These are phyloP conservation scores for Ceraceosorus guamensis DNA, from an alignment of 1,284 basidiomycete species.

Conservation along the genomic window DNA sequence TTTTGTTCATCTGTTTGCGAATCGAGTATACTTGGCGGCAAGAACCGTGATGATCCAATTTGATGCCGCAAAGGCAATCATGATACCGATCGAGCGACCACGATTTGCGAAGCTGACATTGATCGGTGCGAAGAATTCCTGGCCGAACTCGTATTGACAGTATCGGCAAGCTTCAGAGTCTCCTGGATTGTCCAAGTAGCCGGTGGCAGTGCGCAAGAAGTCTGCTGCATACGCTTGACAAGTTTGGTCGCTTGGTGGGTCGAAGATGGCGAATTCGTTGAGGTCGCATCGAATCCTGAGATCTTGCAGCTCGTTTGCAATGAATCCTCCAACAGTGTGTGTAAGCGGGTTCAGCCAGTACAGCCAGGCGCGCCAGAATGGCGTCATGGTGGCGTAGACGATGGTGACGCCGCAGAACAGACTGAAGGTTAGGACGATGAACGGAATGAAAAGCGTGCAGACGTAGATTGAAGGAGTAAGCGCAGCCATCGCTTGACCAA, in stretches of 20 bases:
- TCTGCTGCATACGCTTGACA: conserved; percentile 56
- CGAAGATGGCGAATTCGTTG: conserved; percentile 59
- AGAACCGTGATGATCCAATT: conserved; percentile 21
- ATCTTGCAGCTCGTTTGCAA: conserved; percentile 72
- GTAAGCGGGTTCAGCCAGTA: conserved; percentile 41
- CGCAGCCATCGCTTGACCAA: conserved; percentile 48
- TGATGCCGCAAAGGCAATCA: conserved; percentile 31
- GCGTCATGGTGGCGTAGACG: conserved; percentile 50
- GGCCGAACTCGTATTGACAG: conserved; percentile 73
- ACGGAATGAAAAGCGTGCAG: conserved; percentile 73
- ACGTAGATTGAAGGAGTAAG: conserved; percentile 56
- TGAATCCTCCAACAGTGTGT: conserved; percentile 52
- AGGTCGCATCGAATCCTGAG: conserved; percentile 61
- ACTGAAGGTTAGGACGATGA: conserved; percentile 54
- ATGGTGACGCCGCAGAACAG: conserved; percentile 61
- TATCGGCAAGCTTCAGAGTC: conserved; percentile 50
- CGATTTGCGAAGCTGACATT: conserved; percentile 58
- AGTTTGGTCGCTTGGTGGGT: conserved; percentile 67
- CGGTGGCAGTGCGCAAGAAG: conserved; percentile 57
- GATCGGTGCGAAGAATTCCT: conserved; percentile 64
- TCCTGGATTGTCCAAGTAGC: conserved; percentile 69
- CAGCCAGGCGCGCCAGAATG: conserved; percentile 31
- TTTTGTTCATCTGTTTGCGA: conserved; percentile 20
- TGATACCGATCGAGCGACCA: conserved; percentile 30
- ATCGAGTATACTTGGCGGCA: conserved; percentile 21